phyloP scores from a whole-genome alignment of 345 rosid species.

The Euphorbia peplus region DNA sequence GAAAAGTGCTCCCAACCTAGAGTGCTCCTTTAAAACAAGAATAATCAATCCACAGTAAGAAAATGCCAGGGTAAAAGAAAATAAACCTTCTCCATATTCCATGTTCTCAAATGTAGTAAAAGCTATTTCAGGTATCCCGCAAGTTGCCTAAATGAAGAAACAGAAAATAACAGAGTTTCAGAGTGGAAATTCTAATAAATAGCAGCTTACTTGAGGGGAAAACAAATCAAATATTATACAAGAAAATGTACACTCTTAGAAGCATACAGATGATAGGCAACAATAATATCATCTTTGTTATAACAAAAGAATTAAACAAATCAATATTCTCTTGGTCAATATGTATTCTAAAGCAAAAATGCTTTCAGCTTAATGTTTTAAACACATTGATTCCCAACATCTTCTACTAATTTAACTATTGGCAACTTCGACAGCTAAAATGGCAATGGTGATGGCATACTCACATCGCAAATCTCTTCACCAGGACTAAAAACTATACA shows the following conservation, averaged over 20 bases:
- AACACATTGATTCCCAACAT: background rate
- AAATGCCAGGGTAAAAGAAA: constrained; percentile 16
- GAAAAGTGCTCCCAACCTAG: background rate
- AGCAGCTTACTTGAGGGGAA: background rate
- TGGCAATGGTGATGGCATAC: background rate
- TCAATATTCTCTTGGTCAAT: background rate
- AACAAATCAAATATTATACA: background rate
- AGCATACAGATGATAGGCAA: background rate
- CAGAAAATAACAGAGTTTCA: constrained; percentile 24
- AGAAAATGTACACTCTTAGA: background rate
- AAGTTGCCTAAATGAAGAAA: constrained; percentile 61
- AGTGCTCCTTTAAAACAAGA: constrained; percentile 7
- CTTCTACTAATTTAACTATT: background rate
- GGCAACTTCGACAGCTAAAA: background rate
- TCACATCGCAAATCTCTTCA: background rate
- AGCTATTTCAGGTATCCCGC: constrained; percentile 93
- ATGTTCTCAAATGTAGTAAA: constrained; percentile 90
- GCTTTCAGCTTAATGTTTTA: background rate
- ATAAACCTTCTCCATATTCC: constrained; percentile 96
- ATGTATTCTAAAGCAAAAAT: background rate
- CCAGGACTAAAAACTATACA: background rate
- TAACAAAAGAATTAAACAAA: too few species aligned
- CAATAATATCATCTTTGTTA: background rate
- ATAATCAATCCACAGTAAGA: background rate
- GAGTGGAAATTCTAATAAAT: background rate